A percentile compares a stretch with the other conserved stretches of the same genome.
Evolutionary conservation across 768 basidiomycete genomes (phyloP).

Genomic region (Suillus spraguei): DNA sequence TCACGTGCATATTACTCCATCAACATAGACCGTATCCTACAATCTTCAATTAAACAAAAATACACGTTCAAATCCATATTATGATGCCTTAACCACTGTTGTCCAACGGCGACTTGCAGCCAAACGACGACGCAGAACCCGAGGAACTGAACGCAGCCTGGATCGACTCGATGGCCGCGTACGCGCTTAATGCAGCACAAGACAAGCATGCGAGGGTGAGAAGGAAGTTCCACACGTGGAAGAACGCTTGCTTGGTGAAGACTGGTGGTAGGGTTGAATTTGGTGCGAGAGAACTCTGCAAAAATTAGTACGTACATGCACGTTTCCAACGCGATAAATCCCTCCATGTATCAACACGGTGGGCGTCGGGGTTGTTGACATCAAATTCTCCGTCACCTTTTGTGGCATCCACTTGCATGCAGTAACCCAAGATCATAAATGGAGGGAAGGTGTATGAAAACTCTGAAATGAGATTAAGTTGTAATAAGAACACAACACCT

Average conservation of each 20-base stretch:
- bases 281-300: neutral
- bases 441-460: slow-evolving; percentile 45
- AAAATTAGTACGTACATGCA: slow-evolving; percentile 25
- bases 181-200: slow-evolving; percentile 50
- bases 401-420: slow-evolving; percentile 32
- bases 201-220: slow-evolving; percentile 47
- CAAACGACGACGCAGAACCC: slow-evolving; percentile 48
- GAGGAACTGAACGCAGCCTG: slow-evolving; percentile 40
- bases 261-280: slow-evolving; percentile 15
- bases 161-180: slow-evolving; percentile 48
- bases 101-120: slow-evolving; percentile 47
- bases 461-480: slow-evolving; percentile 33
- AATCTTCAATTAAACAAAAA: neutral
- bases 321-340: slow-evolving; percentile 31
- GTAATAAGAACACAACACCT: slow-evolving; percentile 41
- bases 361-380: slow-evolving; percentile 25
- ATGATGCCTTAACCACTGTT: neutral
- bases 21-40: too few relatives aligned
- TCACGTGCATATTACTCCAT: too few relatives aligned
- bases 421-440: slow-evolving; percentile 34
- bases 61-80: neutral
- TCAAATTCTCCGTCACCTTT: slow-evolving; percentile 26
- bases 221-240: slow-evolving; percentile 56
- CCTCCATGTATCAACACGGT: slow-evolving; percentile 34
- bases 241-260: slow-evolving; percentile 33